phyloP scores from a whole-genome alignment of 2,329 filamentous ascomycete genomes.

The Penicillium rolfsii region DNA sequence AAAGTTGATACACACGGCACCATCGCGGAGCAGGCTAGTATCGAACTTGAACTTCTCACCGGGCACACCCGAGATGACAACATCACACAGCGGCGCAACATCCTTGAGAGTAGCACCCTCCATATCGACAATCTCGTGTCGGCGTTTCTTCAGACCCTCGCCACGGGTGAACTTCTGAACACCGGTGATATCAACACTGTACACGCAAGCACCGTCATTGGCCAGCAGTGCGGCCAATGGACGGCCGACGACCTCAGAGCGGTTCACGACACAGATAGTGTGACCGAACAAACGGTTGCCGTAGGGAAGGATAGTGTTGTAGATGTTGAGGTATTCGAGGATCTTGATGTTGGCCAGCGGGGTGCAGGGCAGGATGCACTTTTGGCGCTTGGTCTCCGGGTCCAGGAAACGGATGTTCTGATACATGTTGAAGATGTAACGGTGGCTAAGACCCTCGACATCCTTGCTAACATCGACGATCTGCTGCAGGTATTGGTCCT shows the following conservation, averaged over 20 bases:
- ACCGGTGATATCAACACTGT: conserved; percentile 89
- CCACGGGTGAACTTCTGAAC: conserved; percentile 92
- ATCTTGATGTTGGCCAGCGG: conserved; percentile 97
- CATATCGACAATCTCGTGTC: conserved; percentile 86
- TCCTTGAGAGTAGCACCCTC: conserved; percentile 78
- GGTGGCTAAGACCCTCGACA: conserved; percentile 91
- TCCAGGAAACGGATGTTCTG: conserved; percentile 96
- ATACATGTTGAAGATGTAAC: conserved; percentile 99
- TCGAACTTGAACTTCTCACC: conserved; percentile 88
- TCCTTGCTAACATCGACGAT: conserved; percentile 89
- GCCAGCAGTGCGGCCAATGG: conserved; percentile 90
- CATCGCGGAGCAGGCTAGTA: conserved; percentile 78
- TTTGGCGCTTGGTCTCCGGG: conserved; percentile 65
- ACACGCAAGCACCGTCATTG: conserved; percentile 94
- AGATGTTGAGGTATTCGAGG: conserved; percentile 91
- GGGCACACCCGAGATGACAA: conserved; percentile 92
- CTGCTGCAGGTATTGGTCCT: conserved; percentile 96
- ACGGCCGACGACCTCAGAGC: conserved; percentile 91
- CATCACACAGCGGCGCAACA: conserved; percentile 84
- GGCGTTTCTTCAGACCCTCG: conserved; percentile 78
- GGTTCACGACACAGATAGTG: conserved; percentile 94
- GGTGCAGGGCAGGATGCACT: conserved; percentile 93
- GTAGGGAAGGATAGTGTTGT: conserved; percentile 90
- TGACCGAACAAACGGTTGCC: conserved; percentile 92
- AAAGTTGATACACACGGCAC: conserved; percentile 98